Conservation (phyloP, 2,329 filamentous ascomycete genomes). For the Metarhizium anisopliae region DNA sequence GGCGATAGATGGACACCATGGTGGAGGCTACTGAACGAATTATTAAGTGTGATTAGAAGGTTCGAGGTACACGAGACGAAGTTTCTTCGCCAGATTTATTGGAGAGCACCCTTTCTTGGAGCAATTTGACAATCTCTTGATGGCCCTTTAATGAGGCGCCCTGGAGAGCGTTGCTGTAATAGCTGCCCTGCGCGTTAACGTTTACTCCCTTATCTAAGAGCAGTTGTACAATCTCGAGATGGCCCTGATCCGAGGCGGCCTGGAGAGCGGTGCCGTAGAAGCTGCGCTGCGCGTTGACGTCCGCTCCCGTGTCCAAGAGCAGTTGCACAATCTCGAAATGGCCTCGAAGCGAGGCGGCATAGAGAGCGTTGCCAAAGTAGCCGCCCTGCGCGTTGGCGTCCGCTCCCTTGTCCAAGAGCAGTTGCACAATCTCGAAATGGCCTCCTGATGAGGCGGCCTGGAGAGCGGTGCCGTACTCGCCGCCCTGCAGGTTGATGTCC, state of each 20-base stretch:
- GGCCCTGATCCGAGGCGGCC: too few species aligned
- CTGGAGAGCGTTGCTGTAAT: constrained; percentile 1
- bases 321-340: too few species aligned
- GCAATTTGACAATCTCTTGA: neutral
- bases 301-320: too few species aligned
- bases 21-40: neutral
- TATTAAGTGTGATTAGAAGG: neutral
- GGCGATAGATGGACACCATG: neutral
- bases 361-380: too few species aligned
- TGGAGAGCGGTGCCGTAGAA: too few species aligned
- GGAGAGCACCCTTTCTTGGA: neutral
- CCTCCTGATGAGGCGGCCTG: too few species aligned
- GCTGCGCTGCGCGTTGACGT: too few species aligned
- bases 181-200: neutral
- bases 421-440: too few species aligned
- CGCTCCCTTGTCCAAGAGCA: neutral
- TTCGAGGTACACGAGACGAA: neutral
- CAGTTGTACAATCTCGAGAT: too few species aligned
- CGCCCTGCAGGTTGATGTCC: too few species aligned
- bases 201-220: neutral
- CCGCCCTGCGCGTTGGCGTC: neutral
- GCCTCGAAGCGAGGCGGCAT: too few species aligned
- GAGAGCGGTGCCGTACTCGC: too few species aligned
- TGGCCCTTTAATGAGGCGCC: neutral
- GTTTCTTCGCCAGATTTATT: neutral